These are phyloP conservation scores for Suillus variegatus DNA, from an alignment of 768 basidiomycete species.

Conservation along the genomic window DNA sequence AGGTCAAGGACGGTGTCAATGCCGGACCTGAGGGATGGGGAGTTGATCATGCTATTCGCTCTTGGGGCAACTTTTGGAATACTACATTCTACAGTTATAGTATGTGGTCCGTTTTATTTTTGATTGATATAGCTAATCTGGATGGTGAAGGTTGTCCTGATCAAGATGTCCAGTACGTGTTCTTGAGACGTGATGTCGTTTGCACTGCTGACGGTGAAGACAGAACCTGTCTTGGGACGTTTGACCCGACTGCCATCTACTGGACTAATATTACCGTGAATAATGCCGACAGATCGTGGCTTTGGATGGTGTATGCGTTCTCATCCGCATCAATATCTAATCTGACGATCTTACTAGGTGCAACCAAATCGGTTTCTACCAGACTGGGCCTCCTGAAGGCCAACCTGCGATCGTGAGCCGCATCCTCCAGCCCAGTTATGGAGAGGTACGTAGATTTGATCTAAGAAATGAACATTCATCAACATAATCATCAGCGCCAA, in stretches of 20 bases:
- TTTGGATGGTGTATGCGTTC: slow-evolving; percentile 61
- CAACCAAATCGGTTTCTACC: slow-evolving; percentile 63
- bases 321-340: background rate
- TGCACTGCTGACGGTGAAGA: slow-evolving; percentile 37
- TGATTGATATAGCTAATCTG: background rate
- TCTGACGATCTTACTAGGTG: slow-evolving; percentile 42
- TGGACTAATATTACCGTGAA: slow-evolving; percentile 60
- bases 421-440: slow-evolving; percentile 31
- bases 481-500: slow-evolving; percentile 48
- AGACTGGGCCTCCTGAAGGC: slow-evolving; percentile 38
- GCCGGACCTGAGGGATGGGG: slow-evolving; percentile 60
- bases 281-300: slow-evolving; percentile 63
- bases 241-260: slow-evolving; percentile 35
- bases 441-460: slow-evolving; percentile 22
- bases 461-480: background rate
- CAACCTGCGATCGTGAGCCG: slow-evolving; percentile 37
- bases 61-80: slow-evolving; percentile 65
- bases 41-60: slow-evolving; percentile 54
- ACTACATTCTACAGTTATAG: slow-evolving; percentile 45
- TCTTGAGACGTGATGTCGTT: slow-evolving; percentile 4
- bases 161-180: slow-evolving; percentile 46
- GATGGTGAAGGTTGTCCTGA: slow-evolving; percentile 50
- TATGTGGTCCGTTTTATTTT: slow-evolving; percentile 28
- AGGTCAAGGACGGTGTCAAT: slow-evolving; percentile 37
- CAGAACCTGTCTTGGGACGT: slow-evolving; percentile 42